Evolutionary conservation across 768 basidiomycete genomes (phyloP), one percentile per base, ranked within the genome.

Genomic region (Mycena vulgaris): DNA sequence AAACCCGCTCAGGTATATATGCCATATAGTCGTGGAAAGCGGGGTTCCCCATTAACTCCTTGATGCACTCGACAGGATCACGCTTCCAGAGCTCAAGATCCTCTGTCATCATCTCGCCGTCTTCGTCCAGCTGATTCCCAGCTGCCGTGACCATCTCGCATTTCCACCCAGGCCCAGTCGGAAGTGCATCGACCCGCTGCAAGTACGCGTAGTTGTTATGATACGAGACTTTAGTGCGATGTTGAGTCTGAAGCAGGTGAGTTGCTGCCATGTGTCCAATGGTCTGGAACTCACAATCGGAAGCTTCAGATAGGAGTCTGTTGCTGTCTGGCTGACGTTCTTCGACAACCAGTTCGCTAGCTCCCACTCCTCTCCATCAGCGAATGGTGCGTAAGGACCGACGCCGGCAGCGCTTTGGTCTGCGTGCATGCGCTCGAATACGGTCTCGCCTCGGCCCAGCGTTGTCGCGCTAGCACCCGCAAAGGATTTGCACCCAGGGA

Each of bases 1-100:
- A 78, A 23, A 76, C 66, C 11, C 66, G 25, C 49, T 77, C 68
- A 0, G 78, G 78, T 5, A 51, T 70, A 56, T 78, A 81, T 2
- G 56, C 23, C 31, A 81, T 45, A 11, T 55, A 7, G 7, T 76
- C 72, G 0, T 40, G 6, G 52, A 82, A 81, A 3, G 39, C 42
- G n/a, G 59, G n/a, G n/a, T n/a, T n/a, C n/a, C n/a, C n/a, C n/a
- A n/a, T n/a, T n/a, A n/a, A n/a, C n/a, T n/a, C n/a, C n/a, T n/a
- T n/a, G n/a, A n/a, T n/a, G n/a, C n/a, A n/a, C n/a, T n/a, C n/a
- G n/a, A n/a, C n/a, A n/a, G n/a, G n/a, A n/a, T n/a, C n/a, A n/a
- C n/a, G n/a, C n/a, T n/a, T n/a, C n/a, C n/a, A n/a, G n/a, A n/a
- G 30, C 42, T 62, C 60, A 3, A 62, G 47, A 28, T 48, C 60